Evolutionary conservation across 176 grass and related monocot genomes (phyloP).

Genomic region (Oryza rufipogon): DNA sequence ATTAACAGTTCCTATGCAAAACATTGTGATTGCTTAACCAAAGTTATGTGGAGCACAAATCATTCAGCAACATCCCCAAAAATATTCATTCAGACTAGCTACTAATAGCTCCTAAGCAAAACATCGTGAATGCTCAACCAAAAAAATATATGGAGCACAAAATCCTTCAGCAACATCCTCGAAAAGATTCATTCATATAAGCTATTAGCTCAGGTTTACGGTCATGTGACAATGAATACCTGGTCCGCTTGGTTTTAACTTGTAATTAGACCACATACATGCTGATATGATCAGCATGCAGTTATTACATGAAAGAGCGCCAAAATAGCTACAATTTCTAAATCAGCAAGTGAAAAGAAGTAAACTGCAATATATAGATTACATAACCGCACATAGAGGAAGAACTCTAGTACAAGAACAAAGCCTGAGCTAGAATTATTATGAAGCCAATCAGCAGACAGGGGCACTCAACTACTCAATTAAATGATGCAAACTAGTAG

Average conservation of each 20-base stretch:
- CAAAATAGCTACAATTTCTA: neutral
- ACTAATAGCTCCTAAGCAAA: neutral
- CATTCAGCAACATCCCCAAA: neutral
- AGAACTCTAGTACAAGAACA: neutral
- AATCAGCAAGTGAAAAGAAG: neutral
- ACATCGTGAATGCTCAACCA: neutral
- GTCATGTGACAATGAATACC: neutral
- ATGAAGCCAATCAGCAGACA: neutral
- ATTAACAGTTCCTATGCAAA: neutral
- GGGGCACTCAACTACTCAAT: neutral
- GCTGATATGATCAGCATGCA: neutral
- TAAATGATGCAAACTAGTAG: neutral
- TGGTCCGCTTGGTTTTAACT: neutral
- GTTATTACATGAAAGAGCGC: neutral
- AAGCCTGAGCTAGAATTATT: neutral
- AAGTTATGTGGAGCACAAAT: neutral
- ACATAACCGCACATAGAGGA: too few relatives aligned
- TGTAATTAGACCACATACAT: neutral
- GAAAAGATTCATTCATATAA: neutral
- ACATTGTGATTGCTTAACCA: neutral
- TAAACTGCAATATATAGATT: too few relatives aligned
- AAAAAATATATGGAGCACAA: neutral
- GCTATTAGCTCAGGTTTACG: neutral
- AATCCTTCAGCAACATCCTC: neutral
- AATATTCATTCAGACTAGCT: too few relatives aligned